phyloP scores from a whole-genome alignment of 164 flowering plant species.

The Piper longum region DNA sequence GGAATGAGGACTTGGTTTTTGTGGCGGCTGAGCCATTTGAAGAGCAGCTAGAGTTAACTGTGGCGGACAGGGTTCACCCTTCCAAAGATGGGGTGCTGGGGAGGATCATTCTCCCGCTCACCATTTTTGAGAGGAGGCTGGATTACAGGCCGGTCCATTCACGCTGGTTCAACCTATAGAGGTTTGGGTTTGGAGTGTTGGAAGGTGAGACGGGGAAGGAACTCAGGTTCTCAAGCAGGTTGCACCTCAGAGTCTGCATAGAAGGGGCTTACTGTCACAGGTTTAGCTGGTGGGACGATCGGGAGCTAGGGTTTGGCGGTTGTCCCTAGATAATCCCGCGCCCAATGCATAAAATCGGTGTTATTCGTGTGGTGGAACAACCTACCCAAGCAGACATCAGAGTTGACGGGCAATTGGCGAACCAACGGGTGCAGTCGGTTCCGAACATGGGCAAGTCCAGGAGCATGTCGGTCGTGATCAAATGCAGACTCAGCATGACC shows the following conservation, averaged over 20 bases:
- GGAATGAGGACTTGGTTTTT: slow-evolving; percentile 79
- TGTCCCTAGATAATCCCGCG: too few relatives aligned
- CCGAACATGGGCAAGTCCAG: too few relatives aligned
- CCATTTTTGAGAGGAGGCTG: slow-evolving; percentile 40
- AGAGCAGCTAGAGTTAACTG: slow-evolving; percentile 40
- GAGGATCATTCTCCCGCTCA: slow-evolving; percentile 27
- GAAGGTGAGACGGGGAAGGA: slow-evolving; percentile 54
- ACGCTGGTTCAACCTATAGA: slow-evolving; percentile 70
- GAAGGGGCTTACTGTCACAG: slow-evolving; percentile 42
- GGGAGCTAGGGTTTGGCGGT: too few relatives aligned
- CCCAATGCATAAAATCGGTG: too few relatives aligned
- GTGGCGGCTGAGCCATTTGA: slow-evolving; percentile 84
- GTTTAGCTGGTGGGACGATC: too few relatives aligned
- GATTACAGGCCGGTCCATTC: slow-evolving; percentile 65
- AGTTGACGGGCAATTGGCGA: too few relatives aligned
- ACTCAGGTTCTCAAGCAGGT: slow-evolving; percentile 52
- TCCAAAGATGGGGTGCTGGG: slow-evolving; percentile 53
- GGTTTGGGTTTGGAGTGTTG: slow-evolving; percentile 42
- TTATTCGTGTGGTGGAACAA: too few relatives aligned
- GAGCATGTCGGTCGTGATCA: too few relatives aligned
- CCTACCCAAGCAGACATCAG: too few relatives aligned
- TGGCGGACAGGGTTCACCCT: slow-evolving; percentile 34
- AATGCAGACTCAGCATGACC: too few relatives aligned
- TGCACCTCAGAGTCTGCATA: slow-evolving; percentile 60
- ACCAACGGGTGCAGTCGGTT: too few relatives aligned